Base-by-base conservation (phyloP, 75 land plant genomes). In the Pseudotsuga menziesii region DNA sequence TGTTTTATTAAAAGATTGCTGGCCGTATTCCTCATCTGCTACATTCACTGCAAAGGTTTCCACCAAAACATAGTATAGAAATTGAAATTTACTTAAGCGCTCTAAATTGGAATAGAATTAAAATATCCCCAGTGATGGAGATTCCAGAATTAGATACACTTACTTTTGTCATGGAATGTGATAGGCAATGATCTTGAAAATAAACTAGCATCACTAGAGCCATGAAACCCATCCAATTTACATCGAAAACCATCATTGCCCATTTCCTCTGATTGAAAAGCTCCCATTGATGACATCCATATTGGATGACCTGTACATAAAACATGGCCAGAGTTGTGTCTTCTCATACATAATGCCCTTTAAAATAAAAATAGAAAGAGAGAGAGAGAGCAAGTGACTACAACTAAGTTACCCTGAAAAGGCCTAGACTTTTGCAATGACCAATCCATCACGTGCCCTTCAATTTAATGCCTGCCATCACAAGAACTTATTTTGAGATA, bases 131-230 rank as follows among this genome's bases (percentile, higher is more conserved):
- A 23, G 14, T 16, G 41, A 26, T 25, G 56, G 25, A 41, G 5
- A 73, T 56, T 7, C 27, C 5, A 73, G 26, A 19, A n/a, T 17
- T n/a, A 52, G 15, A 2, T 6, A 55, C 26, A 3, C 13, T 54
- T 73, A 73, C 75, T 56, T 73, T 73, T 56, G 52, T 56, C 75
- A 73, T 73, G 75, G 25, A 73, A 73, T 20, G 54, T 55, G 54
- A 54, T 29, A 25, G 75, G 75, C 57, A 73, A 25, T 54, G 75
- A 73, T 5, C 75, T 73, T 54, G 75, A 73, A 73, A 73, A 73
- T 19, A 73, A 14, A 56, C 75, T 73, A 13, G 58, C 44, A 55
- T 73, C 75, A 15, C 32, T 73, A 48, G 75, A 23, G 26, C 52
- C 75, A 73, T 27, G 58, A 16, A 73, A 73, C 14, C 44, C 75